Evolutionary conservation across 164 flowering plant genomes (phyloP).

Genomic region (Magnolia changhungtana): DNA sequence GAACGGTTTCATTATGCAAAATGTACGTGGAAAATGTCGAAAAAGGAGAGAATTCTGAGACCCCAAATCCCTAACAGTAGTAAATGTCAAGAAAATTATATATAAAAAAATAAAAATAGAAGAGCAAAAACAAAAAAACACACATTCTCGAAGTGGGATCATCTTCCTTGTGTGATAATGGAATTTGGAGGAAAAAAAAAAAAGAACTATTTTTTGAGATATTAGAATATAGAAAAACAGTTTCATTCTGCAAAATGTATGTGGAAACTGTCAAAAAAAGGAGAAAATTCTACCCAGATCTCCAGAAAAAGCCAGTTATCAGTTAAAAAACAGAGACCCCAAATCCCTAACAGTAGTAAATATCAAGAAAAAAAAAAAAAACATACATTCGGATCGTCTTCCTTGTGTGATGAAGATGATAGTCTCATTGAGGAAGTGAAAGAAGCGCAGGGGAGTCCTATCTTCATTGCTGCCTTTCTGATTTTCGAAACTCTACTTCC

Average conservation of each 20-base stretch:
- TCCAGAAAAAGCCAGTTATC: not conserved
- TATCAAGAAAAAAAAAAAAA: not conserved
- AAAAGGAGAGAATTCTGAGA: not conserved
- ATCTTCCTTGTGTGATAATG: not conserved
- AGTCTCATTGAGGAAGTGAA: constrained; percentile 9
- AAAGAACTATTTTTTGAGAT: not conserved
- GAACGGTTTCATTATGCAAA: not conserved
- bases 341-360: not conserved
- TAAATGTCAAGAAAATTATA: not conserved
- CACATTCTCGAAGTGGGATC: constrained; percentile 17
- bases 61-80: not conserved
- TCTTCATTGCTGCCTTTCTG: constrained; percentile 23
- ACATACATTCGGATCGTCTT: constrained; percentile 22
- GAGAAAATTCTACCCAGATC: not conserved
- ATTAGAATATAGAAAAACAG: not conserved
- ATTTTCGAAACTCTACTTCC: constrained; percentile 21
- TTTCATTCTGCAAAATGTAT: too few species aligned
- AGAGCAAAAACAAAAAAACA: not conserved
- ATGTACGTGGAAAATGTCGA: too few species aligned
- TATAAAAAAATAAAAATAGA: not conserved
- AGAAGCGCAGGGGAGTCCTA: constrained; percentile 27
- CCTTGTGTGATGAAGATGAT: not conserved
- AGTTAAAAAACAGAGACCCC: not conserved
- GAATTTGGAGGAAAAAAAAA: not conserved
- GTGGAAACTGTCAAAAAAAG: not conserved